Evolutionary conservation across 352 stramenopile species (phyloP).

Genomic region (Peronosclerospora sorghi): DNA sequence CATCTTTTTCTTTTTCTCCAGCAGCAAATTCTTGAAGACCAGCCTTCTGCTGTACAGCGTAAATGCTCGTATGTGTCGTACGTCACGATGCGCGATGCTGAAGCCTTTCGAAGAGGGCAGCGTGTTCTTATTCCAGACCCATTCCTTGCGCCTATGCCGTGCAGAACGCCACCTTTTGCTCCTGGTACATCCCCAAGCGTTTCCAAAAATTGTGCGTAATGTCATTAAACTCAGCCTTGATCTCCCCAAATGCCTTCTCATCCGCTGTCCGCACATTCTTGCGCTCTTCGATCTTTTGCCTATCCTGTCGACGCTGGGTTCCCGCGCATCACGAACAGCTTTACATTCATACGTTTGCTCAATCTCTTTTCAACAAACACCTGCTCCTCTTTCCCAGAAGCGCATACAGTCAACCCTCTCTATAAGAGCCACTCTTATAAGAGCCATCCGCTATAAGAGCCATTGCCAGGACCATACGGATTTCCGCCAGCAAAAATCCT

Average conservation of each 20-base stretch:
- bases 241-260: constrained; percentile 90
- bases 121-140: constrained; percentile 83
- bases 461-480: no score
- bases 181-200: constrained; percentile 55
- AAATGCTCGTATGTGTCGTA: constrained; percentile 72
- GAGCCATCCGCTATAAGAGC: no score
- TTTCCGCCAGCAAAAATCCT: no score
- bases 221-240: constrained; percentile 97
- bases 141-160: constrained; percentile 62
- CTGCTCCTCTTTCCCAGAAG: no score
- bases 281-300: constrained; percentile 82
- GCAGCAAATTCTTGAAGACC: constrained; percentile 89
- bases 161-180: constrained; percentile 58
- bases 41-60: constrained; percentile 89
- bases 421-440: constrained; percentile 81
- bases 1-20: constrained; percentile 94
- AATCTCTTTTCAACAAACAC: constrained; percentile 85
- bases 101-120: constrained; percentile 86
- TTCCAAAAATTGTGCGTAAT: constrained; percentile 91
- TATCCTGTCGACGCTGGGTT: constrained; percentile 77
- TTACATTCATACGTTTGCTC: constrained; percentile 84
- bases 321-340: constrained; percentile 73
- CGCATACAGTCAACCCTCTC: no score
- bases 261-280: constrained; percentile 89
- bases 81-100: constrained; percentile 82